Percentiles rank a stretch among this genome's conserved stretches.
phyloP scores from a whole-genome alignment of 73 alveolate species.

The Symbiodinium natans region DNA sequence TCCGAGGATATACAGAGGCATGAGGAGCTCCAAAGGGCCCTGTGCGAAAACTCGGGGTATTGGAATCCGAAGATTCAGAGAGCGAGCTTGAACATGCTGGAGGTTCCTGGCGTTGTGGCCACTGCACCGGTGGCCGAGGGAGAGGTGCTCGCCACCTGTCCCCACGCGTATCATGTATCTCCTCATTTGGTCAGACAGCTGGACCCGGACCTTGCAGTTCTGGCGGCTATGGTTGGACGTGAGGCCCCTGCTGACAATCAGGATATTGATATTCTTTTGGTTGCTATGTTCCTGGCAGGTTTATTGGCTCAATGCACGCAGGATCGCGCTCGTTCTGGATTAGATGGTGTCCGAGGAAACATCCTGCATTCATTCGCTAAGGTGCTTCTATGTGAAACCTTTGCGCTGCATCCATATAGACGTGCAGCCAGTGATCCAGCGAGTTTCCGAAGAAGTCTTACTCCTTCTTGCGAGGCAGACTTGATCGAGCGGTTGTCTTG shows the following conservation, averaged over 20 bases:
- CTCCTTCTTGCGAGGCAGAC: conserved; percentile 78
- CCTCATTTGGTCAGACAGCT: conserved; percentile 19
- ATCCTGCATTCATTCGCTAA: neutral
- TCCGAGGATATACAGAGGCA: conserved; percentile 25
- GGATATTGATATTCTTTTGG: conserved; percentile 17
- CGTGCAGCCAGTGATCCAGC: conserved; percentile 43
- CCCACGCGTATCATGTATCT: neutral
- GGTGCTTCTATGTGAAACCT: conserved; percentile 75
- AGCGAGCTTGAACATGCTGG: conserved; percentile 44
- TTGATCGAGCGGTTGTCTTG: conserved; percentile 80
- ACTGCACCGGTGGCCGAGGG: conserved; percentile 35
- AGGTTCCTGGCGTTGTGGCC: conserved; percentile 56
- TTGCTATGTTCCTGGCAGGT: conserved; percentile 47
- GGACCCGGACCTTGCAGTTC: conserved; percentile 7
- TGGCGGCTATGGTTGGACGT: conserved; percentile 43
- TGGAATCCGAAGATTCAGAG: conserved; percentile 64
- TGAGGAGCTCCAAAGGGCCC: neutral
- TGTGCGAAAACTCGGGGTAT: conserved; percentile 2
- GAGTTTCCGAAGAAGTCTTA: conserved; percentile 5
- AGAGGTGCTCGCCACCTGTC: conserved; percentile 65
- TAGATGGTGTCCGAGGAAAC: conserved; percentile 22
- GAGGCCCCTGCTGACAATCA: conserved; percentile 14
- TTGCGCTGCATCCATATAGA: conserved; percentile 62
- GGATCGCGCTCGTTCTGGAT: neutral
- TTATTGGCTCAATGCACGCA: neutral